Base-by-base conservation (phyloP, 83 land plant species). In the Picea abies region DNA sequence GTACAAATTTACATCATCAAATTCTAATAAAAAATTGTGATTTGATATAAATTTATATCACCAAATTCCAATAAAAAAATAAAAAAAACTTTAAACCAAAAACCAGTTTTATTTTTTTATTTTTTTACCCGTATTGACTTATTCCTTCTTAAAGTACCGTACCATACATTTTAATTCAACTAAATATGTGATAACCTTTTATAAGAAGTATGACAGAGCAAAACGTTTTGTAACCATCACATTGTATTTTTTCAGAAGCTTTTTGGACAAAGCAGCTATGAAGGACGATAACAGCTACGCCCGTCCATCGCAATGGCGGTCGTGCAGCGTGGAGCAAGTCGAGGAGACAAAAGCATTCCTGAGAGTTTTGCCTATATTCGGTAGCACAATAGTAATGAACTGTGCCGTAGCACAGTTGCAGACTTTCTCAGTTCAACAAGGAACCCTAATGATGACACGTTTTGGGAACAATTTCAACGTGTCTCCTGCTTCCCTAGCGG, bases 341-440 rank as follows among this genome's bases (percentile, higher is more conserved):
- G 94, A 92, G 75, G 83, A 90, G 25, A 84, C 81, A 4, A 90
- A 88, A 72, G 69, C 79, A 61, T 47, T 92, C 10, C 19, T 91
- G 9, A 64, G 87, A 26, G 86, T 92, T 81, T 6, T 90, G 23
- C 94, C 94, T 25, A 86, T 92, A 8, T 90, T 90, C 60, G 22
- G 64, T 2, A 76, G 86, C 82, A 88, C 94, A 64, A 88, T 90
- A 58, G 78, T 88, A 63, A 77, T 88, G 84, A 84, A 76, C 79
- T 78, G 83, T 25, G 80, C 86, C 44, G 73, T 90, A 3, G 88
- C 94, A 22, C 94, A 90, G 87, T 82, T 90, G 66, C 86, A 86
- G 64, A 92, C 94, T 26, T 87, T 92, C 82, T 84, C 92, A 37
- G 72, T 90, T 69, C 82, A 86, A 69, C 94, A 92, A 65, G 94